Percentiles rank a stretch among this genome's conserved stretches.
Conservation (phyloP, 78 protist species). For the slime mould (Dictyostelium discoideum) region DNA sequence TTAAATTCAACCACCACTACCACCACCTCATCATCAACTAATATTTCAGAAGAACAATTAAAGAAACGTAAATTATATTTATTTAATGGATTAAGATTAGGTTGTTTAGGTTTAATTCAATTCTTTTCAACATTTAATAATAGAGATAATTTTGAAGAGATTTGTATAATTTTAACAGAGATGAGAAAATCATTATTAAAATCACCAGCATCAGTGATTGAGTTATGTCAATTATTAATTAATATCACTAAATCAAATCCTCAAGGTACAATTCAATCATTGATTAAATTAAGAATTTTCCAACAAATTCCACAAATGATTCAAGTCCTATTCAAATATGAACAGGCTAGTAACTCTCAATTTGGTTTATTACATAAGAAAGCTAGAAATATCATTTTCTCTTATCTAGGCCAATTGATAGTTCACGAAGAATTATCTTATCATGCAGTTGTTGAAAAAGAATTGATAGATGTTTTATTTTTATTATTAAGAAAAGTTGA, state of each 20-base stretch:
- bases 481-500: conserved; percentile 13
- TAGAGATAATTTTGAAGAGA: conserved; percentile 51
- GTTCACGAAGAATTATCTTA: conserved; percentile 41
- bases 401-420: conserved; percentile 57
- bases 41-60: neutral
- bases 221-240: conserved; percentile 35
- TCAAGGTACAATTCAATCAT: neutral
- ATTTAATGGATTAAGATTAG: conserved; percentile 20
- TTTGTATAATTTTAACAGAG: neutral
- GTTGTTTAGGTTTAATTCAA: neutral
- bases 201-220: conserved; percentile 36
- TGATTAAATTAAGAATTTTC: conserved; percentile 26
- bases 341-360: neutral
- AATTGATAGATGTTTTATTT: conserved; percentile 33
- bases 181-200: conserved; percentile 23
- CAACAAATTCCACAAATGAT: conserved; percentile 33
- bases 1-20: neutral
- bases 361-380: neutral
- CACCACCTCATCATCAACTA: neutral
- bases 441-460: conserved; percentile 29
- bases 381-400: conserved; percentile 45
- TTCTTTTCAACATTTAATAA: conserved; percentile 40
- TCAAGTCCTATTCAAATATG: neutral
- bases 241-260: conserved; percentile 63
- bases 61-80: conserved; percentile 12